phyloP scores from a whole-genome alignment of 2,329 filamentous ascomycete genomes.

The Ramichloridium luteum region DNA sequence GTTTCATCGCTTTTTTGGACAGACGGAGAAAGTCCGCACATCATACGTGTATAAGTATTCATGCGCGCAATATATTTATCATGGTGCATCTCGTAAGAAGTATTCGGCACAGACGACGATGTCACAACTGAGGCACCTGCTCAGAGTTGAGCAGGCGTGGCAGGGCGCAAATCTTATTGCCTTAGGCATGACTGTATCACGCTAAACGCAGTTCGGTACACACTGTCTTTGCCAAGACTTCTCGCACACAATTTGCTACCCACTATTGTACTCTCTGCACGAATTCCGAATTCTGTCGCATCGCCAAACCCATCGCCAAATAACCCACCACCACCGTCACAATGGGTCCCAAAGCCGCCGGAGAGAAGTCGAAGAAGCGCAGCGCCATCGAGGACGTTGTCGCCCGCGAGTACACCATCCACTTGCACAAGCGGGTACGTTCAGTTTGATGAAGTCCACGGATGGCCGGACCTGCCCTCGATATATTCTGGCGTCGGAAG shows the following conservation, averaged over 20 bases:
- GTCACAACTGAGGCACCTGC: no score
- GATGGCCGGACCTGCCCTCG: slow-evolving; percentile 33
- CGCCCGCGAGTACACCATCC: slow-evolving; percentile 99
- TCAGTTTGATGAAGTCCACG: slow-evolving; percentile 63
- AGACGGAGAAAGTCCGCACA: no score
- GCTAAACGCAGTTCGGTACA: no score
- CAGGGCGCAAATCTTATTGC: no score
- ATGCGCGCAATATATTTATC: no score
- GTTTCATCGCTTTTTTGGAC: no score
- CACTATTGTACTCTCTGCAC: neutral
- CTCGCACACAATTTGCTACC: slow-evolving; percentile 5
- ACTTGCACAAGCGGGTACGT: slow-evolving; percentile 98
- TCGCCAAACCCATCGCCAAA: neutral
- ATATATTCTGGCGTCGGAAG: slow-evolving; percentile 1
- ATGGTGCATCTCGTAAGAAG: no score
- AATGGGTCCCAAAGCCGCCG: slow-evolving; percentile 30
- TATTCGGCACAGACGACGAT: no score
- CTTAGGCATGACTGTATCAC: no score
- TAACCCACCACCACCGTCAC: slow-evolving; percentile 9
- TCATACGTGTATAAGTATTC: no score
- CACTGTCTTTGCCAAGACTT: slow-evolving; percentile 9
- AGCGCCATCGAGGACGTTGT: slow-evolving; percentile 99
- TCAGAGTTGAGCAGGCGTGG: no score
- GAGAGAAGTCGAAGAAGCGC: slow-evolving; percentile 44
- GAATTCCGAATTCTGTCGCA: neutral